Base-by-base conservation (phyloP, 2,329 filamentous ascomycete species). In the Metarhizium brunneum region DNA sequence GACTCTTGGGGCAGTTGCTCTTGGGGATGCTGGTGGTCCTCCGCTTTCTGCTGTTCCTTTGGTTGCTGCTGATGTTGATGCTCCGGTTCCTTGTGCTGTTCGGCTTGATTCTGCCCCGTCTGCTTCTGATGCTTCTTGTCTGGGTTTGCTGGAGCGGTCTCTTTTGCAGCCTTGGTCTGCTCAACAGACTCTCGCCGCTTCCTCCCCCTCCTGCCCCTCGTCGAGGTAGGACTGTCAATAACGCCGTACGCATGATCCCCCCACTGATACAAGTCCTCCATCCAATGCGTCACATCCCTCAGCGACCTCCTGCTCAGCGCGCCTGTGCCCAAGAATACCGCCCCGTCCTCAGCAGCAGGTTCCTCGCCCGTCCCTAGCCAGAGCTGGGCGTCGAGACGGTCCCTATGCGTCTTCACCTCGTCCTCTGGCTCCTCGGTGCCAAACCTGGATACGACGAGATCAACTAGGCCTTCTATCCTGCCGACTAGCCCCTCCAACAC, bases 401-500 rank as follows among this genome's bases (percentile, higher is more conserved):
- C 35, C 14, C 53, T 50, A 10, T 64, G 59, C n/a, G 36, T 35
- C 35, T 64, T 63, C 1, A 62, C 53, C 6, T 63, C 66, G 3
- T 62, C 58, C 7, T 64, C 65, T 4, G 64, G 62, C 16, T 73
- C 69, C 8, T 66, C 67, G n/a, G 72, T 67, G 16, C 90, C 92
- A 68, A 95, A 97, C 62, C 88, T 86, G 47, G 89, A 91, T 3
- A 96, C 91, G 47, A 96, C 77, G 51, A 97, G 70, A 70, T 99
- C 94, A 6, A 95, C 81, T 43, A 99, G 77, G 1, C 94, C 94
- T 53, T 94, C 86, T 29, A 90, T 88, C 55, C 88, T 79, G 10
- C 79, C 80, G 1, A 90, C 84, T 59, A 96, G 83, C n/a, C 90
- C 90, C 69, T 97, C 92, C 1, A 99, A 76, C 0, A 97, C 92